These are phyloP conservation scores for Verticillium nubilum DNA, from an alignment of 2,329 filamentous ascomycete genomes.

Conservation along the genomic window DNA sequence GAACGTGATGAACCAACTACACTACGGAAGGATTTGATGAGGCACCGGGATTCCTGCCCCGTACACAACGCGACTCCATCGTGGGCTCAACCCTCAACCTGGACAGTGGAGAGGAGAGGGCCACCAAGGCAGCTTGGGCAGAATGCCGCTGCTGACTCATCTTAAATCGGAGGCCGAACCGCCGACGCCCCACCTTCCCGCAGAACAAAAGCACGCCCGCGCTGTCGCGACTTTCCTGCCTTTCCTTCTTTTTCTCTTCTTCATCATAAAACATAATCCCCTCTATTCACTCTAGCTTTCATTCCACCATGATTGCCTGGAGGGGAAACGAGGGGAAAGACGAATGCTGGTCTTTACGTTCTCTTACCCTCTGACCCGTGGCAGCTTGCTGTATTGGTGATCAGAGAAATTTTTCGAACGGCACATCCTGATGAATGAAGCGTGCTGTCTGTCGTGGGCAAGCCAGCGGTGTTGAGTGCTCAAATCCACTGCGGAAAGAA, in stretches of 20 bases:
- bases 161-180: not conserved
- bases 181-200: not conserved
- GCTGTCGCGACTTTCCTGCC: constrained; percentile 1
- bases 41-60: too few relatives aligned
- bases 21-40: too few relatives aligned
- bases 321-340: constrained; percentile 73
- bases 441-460: too few relatives aligned
- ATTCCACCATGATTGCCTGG: constrained; percentile 49
- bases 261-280: constrained; percentile 38
- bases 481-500: too few relatives aligned
- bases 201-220: not conserved
- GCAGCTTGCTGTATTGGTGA: constrained; percentile 19
- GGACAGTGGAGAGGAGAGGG: too few relatives aligned
- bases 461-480: too few relatives aligned
- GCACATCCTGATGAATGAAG: not conserved
- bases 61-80: too few relatives aligned
- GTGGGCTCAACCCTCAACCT: too few relatives aligned
- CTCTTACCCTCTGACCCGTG: constrained; percentile 45
- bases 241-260: constrained; percentile 19
- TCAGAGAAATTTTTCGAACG: constrained; percentile 18
- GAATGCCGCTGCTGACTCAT: not conserved
- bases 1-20: too few relatives aligned
- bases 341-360: constrained; percentile 27
- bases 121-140: too few relatives aligned
- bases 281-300: constrained; percentile 67